A percentile compares a stretch with the other conserved stretches of the same genome.
Conservation (phyloP, 805 yeast genomes). For the Myxozyma sirexii region DNA sequence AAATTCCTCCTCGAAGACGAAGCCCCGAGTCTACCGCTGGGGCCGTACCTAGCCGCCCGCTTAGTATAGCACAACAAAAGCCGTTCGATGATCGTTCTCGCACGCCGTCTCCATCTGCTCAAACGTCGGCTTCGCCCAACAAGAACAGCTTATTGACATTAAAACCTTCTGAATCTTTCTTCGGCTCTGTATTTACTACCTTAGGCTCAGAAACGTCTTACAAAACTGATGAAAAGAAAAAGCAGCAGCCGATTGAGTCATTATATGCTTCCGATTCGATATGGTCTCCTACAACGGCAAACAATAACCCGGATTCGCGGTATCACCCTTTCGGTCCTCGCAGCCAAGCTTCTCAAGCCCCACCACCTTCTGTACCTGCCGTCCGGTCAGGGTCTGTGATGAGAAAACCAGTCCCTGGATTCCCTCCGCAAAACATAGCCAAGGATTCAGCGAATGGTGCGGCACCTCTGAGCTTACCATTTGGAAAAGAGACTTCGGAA, state of each 20-base stretch:
- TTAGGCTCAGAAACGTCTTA: neutral
- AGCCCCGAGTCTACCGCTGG: neutral
- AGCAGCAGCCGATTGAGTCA: neutral
- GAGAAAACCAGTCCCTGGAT: slow-evolving; percentile 5
- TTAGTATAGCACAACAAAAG: neutral
- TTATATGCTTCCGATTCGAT: neutral
- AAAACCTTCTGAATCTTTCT: slow-evolving; percentile 5
- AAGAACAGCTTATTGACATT: neutral
- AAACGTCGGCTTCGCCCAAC: neutral
- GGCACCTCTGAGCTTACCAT: neutral
- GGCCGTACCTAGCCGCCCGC: neutral
- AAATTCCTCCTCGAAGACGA: slow-evolving; percentile 4
- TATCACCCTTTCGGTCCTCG: slow-evolving; percentile 4
- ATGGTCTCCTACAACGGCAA: slow-evolving; percentile 5
- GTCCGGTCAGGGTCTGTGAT: neutral
- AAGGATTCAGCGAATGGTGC: neutral
- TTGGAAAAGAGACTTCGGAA: neutral
- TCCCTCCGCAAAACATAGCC: neutral
- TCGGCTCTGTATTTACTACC: neutral
- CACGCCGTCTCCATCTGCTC: slow-evolving; percentile 16
- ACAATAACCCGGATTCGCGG: neutral
- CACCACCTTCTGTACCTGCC: neutral
- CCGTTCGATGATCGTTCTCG: neutral
- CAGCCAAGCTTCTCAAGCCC: neutral
- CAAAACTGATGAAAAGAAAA: neutral